A percentile compares a stretch with the other conserved stretches of the same genome.
phyloP scores from a whole-genome alignment of 176 grass and related monocot genomes.

The Urochloa ruziziensis region DNA sequence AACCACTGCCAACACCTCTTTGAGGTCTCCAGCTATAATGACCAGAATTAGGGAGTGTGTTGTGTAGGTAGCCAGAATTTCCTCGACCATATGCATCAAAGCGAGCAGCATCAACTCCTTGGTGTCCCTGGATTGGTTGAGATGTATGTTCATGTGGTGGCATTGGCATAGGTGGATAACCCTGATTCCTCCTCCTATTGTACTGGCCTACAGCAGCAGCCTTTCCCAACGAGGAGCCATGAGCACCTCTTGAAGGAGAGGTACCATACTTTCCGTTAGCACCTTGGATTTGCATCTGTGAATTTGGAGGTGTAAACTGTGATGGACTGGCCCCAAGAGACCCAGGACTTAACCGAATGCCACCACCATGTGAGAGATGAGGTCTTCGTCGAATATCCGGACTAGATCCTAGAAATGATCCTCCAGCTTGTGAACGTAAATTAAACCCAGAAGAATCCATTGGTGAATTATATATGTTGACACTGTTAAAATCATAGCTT shows the following conservation, averaged over 20 bases:
- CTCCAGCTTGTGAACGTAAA: constrained; percentile 73
- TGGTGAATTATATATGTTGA: constrained; percentile 69
- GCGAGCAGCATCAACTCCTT: constrained; percentile 37
- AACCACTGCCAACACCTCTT: constrained; percentile 37
- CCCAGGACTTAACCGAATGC: constrained; percentile 79
- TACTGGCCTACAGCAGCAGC: constrained; percentile 74
- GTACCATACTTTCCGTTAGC: constrained; percentile 63
- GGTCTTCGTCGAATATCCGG: constrained; percentile 75
- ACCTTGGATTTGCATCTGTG: constrained; percentile 60
- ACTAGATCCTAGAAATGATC: constrained; percentile 79
- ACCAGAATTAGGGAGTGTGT: constrained; percentile 51
- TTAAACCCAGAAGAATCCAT: constrained; percentile 74
- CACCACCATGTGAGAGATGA: constrained; percentile 64
- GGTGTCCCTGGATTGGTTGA: constrained; percentile 48
- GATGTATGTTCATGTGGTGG: constrained; percentile 66
- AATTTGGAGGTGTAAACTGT: constrained; percentile 89
- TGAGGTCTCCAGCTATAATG: constrained; percentile 75
- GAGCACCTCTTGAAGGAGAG: constrained; percentile 68
- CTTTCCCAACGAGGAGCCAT: constrained; percentile 71
- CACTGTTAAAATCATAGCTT: constrained; percentile 71
- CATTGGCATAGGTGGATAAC: constrained; percentile 61
- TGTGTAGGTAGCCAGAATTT: constrained; percentile 48
- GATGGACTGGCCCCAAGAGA: constrained; percentile 93
- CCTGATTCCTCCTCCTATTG: constrained; percentile 69
- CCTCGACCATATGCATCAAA: constrained; percentile 49